Evolutionary conservation across 768 basidiomycete genomes (phyloP).

Genomic region (Hygrocybe punicea): DNA sequence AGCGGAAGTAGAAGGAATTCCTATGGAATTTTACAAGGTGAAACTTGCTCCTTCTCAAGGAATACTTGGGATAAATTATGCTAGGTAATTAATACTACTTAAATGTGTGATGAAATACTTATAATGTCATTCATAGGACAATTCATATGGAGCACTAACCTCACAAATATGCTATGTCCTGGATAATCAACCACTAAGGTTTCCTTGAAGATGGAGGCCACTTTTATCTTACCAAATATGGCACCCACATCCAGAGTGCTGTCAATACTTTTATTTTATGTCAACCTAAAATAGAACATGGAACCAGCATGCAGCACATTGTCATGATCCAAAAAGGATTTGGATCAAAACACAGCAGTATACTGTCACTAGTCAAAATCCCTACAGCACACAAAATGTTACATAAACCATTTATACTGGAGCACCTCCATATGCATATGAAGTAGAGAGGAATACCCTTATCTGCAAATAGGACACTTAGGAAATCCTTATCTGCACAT

Average conservation of each 20-base stretch:
- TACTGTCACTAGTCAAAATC: no score
- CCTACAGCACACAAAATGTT: no score
- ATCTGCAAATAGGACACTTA: no score
- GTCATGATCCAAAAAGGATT: no score
- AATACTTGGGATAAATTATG: constrained; percentile 11
- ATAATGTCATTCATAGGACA: constrained; percentile 5
- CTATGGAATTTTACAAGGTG: background rate
- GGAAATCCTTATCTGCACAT: no score
- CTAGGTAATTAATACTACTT: constrained; percentile 1
- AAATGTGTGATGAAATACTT: background rate
- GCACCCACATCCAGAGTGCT: constrained; percentile 12
- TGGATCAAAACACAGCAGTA: no score
- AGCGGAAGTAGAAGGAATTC: background rate
- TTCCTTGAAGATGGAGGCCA: constrained; percentile 10
- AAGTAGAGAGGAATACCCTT: no score
- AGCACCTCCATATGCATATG: no score
- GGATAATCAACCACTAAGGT: background rate
- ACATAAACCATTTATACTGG: no score
- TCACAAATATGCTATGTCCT: constrained; percentile 11
- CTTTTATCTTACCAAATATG: constrained; percentile 14
- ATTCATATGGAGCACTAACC: constrained; percentile 14
- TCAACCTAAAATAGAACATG: constrained; percentile 14
- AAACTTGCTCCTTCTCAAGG: constrained; percentile 11
- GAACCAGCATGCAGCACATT: constrained; percentile 15
- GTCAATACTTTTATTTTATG: constrained; percentile 14